Evolutionary conservation across 352 stramenopile species (phyloP), one percentile per base, ranked within the genome.

Genomic region (Pythium rhizo-oryzae): DNA sequence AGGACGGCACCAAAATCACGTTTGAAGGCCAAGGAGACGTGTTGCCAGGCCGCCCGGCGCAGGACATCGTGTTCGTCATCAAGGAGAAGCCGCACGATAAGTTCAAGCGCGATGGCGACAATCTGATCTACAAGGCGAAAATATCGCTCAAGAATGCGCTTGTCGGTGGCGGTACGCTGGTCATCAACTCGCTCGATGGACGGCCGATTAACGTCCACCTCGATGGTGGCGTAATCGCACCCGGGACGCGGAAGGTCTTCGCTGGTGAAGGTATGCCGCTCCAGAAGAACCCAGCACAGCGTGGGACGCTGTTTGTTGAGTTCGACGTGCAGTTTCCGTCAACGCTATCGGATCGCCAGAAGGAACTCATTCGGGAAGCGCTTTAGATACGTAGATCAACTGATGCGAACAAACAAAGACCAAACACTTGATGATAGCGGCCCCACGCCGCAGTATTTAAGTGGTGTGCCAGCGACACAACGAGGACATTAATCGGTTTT

Each of bases 251-350:
- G 12, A 90, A 97, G 67, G 84, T 98, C 62, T 91, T 99, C 46
- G 77, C 85, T 19, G 94, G 94, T 15, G 98, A 99, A 75, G 97
- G 97, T 65, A 99, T 99, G 97, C 97, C 97, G 28, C 71, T 97
- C 56, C 89, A 98, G 69, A 91, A 90, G 62, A 82, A 61, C 24
- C 78, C 86, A 0, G 62, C 65, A 7, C 79, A 91, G 64, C 97
- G 92, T 65, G 97, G 97, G 43, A 96, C 99, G 67, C 75, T 99
- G 15, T 94, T 96, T 63, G 92, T 99, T 44, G 97, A 98, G 54
- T 99, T 99, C 75, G 92, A 99, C 62, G 96, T 99, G 25, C 93
- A 98, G 69, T 99, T 99, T 74, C 97, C 97, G 6, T 86, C 91
- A 21, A 81, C 80, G 7, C 83, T 99, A n/a, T 92, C 78, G 0